Conservation (phyloP, 2,329 filamentous ascomycete genomes). For the Colletotrichum lupini region DNA sequence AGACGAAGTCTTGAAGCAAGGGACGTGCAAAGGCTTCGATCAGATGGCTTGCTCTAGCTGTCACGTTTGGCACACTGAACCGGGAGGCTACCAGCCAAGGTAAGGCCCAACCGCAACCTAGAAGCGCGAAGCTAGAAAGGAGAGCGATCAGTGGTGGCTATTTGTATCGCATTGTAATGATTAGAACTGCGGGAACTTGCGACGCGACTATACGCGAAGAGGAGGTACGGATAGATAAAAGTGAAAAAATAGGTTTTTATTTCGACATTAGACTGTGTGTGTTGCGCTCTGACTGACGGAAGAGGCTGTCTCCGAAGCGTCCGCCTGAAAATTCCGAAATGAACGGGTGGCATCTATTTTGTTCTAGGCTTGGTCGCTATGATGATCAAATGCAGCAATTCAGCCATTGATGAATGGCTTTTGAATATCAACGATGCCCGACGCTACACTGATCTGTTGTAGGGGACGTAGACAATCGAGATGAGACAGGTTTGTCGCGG, state of each 20-base stretch:
- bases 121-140: not conserved
- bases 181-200: not conserved
- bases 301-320: not conserved
- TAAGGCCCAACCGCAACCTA: not conserved
- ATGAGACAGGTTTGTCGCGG: not conserved
- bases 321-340: not conserved
- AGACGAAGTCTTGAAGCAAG: constrained; percentile 10
- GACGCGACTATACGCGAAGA: not conserved
- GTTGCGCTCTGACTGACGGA: not conserved
- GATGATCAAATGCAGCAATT: too few relatives aligned
- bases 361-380: not conserved
- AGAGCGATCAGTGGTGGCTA: not conserved
- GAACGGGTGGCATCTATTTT: not conserved
- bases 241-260: not conserved
- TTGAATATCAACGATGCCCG: not conserved
- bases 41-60: constrained; percentile 19
- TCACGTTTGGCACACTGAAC: not conserved
- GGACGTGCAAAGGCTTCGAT: constrained; percentile 5
- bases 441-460: not conserved
- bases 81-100: not conserved
- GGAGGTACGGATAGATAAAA: not conserved
- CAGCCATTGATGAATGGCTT: not conserved
- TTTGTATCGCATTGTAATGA: not conserved
- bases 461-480: not conserved
- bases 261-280: not conserved